A percentile compares a stretch with the other conserved stretches of the same genome.
Evolutionary conservation across 495 filamentous ascomycete genomes (phyloP).

Genomic region (Trichocladium uniseriatum): DNA sequence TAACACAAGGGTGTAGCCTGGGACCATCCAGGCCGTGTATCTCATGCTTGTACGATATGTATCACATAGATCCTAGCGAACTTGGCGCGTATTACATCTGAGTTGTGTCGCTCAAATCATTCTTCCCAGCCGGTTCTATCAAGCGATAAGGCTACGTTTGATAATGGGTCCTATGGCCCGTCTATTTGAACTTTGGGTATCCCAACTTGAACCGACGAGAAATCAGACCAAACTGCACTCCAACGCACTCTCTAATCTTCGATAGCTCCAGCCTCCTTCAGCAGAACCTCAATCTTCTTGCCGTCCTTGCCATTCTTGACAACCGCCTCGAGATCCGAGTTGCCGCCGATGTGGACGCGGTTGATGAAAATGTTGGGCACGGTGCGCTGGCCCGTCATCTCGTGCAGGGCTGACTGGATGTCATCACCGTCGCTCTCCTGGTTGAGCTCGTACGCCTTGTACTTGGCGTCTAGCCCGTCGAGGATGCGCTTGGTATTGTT

Average conservation of each 20-base stretch:
- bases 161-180: not conserved
- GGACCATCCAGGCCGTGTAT: not conserved
- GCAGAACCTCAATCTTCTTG: conserved; percentile 32
- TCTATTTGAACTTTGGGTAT: conserved; percentile 5
- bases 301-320: conserved; percentile 26
- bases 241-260: conserved; percentile 8
- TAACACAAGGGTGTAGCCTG: not conserved
- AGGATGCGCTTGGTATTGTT: conserved; percentile 65
- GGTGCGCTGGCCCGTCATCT: conserved; percentile 72
- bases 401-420: conserved; percentile 72
- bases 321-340: conserved; percentile 76
- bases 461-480: conserved; percentile 59
- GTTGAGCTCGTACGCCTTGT: conserved; percentile 72
- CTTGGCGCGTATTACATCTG: no score
- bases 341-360: conserved; percentile 87
- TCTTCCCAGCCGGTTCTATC: not conserved
- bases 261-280: conserved; percentile 31
- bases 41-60: not conserved
- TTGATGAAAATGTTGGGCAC: conserved; percentile 95
- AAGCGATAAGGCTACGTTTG: no score
- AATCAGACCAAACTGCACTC: not conserved
- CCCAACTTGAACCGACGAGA: not conserved
- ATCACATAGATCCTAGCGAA: no score
- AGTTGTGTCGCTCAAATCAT: not conserved
- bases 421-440: conserved; percentile 69